These are phyloP conservation scores for Dimargaris verticillata DNA, from an alignment of 192 early-diverging fungal species.

Conservation along the genomic window DNA sequence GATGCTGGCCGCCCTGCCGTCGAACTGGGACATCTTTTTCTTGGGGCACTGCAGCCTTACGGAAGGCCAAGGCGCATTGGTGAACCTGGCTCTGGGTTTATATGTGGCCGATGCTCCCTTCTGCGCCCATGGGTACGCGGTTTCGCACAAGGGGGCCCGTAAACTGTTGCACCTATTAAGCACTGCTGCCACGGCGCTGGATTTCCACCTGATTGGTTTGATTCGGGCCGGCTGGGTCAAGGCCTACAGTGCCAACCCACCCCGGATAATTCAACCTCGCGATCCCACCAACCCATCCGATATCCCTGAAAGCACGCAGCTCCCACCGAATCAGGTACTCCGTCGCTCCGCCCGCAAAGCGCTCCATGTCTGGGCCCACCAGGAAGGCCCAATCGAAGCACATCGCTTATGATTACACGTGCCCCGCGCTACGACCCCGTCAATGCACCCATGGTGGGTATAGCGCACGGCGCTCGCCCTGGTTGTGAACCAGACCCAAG, in stretches of 20 bases:
- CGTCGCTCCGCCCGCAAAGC: neutral
- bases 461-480: too few relatives aligned
- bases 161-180: constrained; percentile 15
- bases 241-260: constrained; percentile 22
- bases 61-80: constrained; percentile 13
- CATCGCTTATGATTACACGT: too few relatives aligned
- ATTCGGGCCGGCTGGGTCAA: constrained; percentile 18
- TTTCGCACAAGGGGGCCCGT: constrained; percentile 24
- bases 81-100: neutral
- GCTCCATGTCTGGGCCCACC: neutral
- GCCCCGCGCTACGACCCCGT: too few relatives aligned
- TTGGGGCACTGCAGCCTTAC: constrained; percentile 30
- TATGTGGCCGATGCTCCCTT: constrained; percentile 16
- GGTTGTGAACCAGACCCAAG: too few relatives aligned
- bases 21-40: constrained; percentile 26
- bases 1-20: constrained; percentile 12
- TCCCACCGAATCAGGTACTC: constrained; percentile 1
- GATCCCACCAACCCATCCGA: constrained; percentile 8
- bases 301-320: neutral
- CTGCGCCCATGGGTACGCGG: constrained; percentile 26
- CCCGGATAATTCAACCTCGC: constrained; percentile 26
- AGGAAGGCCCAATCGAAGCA: neutral
- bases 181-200: constrained; percentile 14
- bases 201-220: constrained; percentile 23
- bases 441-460: too few relatives aligned